phyloP scores from a whole-genome alignment of 768 basidiomycete species.

The Russula brevipes region DNA sequence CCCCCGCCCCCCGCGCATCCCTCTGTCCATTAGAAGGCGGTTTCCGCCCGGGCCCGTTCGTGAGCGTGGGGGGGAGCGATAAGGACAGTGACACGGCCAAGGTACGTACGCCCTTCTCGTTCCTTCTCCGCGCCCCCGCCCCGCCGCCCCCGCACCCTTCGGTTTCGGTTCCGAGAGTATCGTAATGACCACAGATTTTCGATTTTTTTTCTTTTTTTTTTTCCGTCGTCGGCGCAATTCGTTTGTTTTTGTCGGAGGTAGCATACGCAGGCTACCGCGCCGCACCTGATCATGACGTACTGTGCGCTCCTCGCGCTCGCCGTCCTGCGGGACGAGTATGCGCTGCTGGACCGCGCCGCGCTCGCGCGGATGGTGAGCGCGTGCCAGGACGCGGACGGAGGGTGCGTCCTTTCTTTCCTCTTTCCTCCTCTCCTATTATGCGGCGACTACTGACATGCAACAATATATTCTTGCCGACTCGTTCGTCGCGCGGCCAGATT shows the following conservation, averaged over 20 bases:
- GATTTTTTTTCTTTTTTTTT: background rate
- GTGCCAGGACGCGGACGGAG: constrained; percentile 79
- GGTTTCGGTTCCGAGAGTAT: background rate
- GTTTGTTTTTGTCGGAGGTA: constrained; percentile 17
- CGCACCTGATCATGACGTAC: constrained; percentile 92
- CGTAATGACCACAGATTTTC: background rate
- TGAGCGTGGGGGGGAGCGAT: constrained; percentile 46
- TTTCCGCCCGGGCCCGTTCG: constrained; percentile 72
- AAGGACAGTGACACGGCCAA: constrained; percentile 21
- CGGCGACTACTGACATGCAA: background rate
- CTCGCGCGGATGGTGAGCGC: constrained; percentile 60
- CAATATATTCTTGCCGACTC: no score
- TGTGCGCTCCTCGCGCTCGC: constrained; percentile 80
- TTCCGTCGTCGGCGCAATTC: background rate
- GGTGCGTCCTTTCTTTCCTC: constrained; percentile 42
- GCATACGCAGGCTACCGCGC: constrained; percentile 44
- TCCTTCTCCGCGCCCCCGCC: constrained; percentile 5
- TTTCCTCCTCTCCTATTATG: background rate
- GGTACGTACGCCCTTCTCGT: constrained; percentile 25
- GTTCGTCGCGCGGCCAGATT: constrained; percentile 43
- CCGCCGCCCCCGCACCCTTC: background rate
- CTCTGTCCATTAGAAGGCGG: constrained; percentile 32
- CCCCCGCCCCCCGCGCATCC: background rate
- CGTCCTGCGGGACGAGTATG: constrained; percentile 82
- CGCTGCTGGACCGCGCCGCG: constrained; percentile 60